These are phyloP conservation scores for Trichoderma sp. DNA, from an alignment of 2,329 filamentous ascomycete genomes.

Conservation along the genomic window DNA sequence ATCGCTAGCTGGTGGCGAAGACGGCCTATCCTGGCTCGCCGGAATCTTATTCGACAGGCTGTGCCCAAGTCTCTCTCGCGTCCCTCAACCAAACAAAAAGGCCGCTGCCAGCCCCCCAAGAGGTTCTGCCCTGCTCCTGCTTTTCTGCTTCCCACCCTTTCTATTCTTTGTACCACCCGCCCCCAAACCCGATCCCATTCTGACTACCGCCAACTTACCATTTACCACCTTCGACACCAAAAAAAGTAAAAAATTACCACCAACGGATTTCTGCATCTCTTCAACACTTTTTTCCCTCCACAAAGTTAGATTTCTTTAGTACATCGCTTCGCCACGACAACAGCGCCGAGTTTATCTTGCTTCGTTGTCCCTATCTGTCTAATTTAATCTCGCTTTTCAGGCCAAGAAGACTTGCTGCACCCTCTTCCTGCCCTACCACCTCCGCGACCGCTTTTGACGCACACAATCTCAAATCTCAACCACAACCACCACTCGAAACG, in stretches of 20 bases:
- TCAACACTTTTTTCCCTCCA: not conserved
- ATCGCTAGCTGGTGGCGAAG: slow-evolving; percentile 36
- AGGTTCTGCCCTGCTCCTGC: slow-evolving; percentile 20
- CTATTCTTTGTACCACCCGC: slow-evolving; percentile 25
- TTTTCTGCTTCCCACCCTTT: slow-evolving; percentile 19
- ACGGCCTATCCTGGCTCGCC: slow-evolving; percentile 26
- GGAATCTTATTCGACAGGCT: slow-evolving; percentile 33
- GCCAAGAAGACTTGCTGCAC: not conserved
- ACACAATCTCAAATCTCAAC: not conserved
- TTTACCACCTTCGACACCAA: slow-evolving; percentile 9
- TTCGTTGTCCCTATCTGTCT: slow-evolving; percentile 18
- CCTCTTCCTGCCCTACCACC: not conserved
- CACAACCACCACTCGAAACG: not conserved
- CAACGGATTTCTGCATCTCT: not conserved
- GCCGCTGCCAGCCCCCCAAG: slow-evolving; percentile 26
- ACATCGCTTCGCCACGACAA: not conserved
- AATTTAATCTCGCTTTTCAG: slow-evolving; percentile 31
- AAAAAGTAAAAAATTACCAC: not conserved
- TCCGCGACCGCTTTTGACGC: not conserved
- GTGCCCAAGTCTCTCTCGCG: slow-evolving; percentile 28
- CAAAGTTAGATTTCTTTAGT: not conserved
- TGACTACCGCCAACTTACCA: slow-evolving; percentile 18
- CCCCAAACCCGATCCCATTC: slow-evolving; percentile 16
- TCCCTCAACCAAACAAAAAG: slow-evolving; percentile 27
- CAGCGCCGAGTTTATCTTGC: not conserved